These are phyloP conservation scores for Vitrella brassicaformis DNA, from an alignment of 73 alveolate species.

Conservation along the genomic window DNA sequence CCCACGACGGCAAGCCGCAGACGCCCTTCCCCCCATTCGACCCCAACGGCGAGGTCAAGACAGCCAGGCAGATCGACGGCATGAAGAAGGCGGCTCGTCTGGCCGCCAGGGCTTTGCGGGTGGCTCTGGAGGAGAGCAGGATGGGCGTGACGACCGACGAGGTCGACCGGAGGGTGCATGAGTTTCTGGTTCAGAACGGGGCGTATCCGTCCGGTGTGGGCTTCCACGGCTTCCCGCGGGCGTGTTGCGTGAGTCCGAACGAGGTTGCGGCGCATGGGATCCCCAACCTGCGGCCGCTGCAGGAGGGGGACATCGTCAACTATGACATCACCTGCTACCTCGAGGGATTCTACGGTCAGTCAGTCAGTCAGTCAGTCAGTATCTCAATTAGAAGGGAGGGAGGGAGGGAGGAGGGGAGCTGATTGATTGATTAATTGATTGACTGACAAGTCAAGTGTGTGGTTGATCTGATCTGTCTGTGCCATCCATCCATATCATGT, in stretches of 20 bases:
- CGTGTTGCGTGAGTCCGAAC: conserved; percentile 79
- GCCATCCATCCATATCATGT: conserved; percentile 61
- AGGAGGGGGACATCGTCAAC: conserved; percentile 70
- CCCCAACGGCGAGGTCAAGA: background rate
- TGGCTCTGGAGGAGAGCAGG: conserved; percentile 57
- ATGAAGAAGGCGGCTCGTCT: conserved; percentile 68
- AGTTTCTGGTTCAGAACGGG: conserved; percentile 55
- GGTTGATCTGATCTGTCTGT: conserved; percentile 67
- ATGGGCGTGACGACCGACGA: conserved; percentile 79
- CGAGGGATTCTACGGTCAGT: conserved; percentile 83
- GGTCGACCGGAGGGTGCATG: conserved; percentile 74
- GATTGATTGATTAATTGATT: too few relatives aligned
- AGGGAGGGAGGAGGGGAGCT: too few relatives aligned
- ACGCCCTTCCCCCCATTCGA: conserved; percentile 1
- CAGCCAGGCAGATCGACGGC: conserved; percentile 39
- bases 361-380: too few relatives aligned
- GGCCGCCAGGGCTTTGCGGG: conserved; percentile 63
- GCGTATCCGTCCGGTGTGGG: conserved; percentile 84
- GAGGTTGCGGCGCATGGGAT: conserved; percentile 86
- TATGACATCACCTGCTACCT: conserved; percentile 69
- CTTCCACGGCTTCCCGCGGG: conserved; percentile 78
- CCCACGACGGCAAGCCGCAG: conserved; percentile 1
- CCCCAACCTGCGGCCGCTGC: conserved; percentile 70
- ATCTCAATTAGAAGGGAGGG: too few relatives aligned
- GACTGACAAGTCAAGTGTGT: too few relatives aligned